Percentiles rank a stretch among this genome's conserved stretches.
Conservation (phyloP, 108 stramenopile species). For the Skeletonema tropicum region DNA sequence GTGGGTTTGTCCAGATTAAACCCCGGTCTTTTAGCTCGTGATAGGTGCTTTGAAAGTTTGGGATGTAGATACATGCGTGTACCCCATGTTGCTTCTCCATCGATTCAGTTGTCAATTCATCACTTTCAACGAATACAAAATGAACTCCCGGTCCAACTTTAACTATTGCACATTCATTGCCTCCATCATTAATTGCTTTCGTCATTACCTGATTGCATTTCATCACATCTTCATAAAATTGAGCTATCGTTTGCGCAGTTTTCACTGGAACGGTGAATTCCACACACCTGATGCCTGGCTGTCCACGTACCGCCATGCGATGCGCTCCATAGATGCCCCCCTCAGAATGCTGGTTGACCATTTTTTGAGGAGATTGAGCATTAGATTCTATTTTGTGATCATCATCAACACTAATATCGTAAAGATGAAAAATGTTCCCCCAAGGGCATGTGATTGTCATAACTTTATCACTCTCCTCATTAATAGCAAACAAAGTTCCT, state of each 20-base stretch:
- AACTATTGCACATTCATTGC: constrained; percentile 9
- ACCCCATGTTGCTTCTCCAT: constrained; percentile 48
- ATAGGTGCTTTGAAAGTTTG: constrained; percentile 37
- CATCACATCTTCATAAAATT: constrained; percentile 51
- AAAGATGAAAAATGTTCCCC: constrained; percentile 54
- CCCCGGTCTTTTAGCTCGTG: constrained; percentile 12
- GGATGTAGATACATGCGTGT: constrained; percentile 47
- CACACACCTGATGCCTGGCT: constrained; percentile 53
- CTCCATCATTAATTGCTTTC: constrained; percentile 4
- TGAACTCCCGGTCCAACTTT: constrained; percentile 55
- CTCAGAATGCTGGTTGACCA: constrained; percentile 41
- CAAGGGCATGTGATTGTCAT: constrained; percentile 56
- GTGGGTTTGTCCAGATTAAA: constrained; percentile 58
- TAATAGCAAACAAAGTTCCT: constrained; percentile 33
- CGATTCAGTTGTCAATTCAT: constrained; percentile 1
- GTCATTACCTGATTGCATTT: constrained; percentile 28
- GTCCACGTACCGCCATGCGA: constrained; percentile 44
- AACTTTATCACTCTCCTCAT: constrained; percentile 21
- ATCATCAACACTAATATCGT: constrained; percentile 42
- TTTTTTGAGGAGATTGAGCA: constrained; percentile 40
- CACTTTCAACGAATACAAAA: constrained; percentile 50
- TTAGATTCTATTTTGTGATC: background rate
- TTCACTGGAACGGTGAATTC: constrained; percentile 35
- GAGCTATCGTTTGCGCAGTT: constrained; percentile 31
- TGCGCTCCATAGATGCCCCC: constrained; percentile 42